Base-by-base conservation (phyloP, 352 stramenopile genomes). In the Globisporangium paroecandrum region DNA sequence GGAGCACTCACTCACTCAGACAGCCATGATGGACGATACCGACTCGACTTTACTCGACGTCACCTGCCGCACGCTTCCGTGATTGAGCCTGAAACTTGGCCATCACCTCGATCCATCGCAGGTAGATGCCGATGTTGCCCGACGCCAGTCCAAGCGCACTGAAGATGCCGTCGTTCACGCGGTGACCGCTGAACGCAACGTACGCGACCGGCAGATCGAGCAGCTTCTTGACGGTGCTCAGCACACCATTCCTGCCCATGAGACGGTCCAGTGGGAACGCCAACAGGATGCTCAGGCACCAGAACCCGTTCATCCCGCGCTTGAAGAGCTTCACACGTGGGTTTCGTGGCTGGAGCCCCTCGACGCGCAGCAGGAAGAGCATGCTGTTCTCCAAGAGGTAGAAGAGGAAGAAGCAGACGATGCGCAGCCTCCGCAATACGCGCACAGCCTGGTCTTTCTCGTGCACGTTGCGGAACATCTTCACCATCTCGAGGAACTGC, bases 341-440 rank as follows among this genome's bases (percentile, higher is more conserved):
- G 20, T 87, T 56, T 20, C 70, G 71, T 9, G 70, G 62, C 5
- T 75, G 65, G 32, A 81, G 72, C 13, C 70, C 74, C 27, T 82
- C 38, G 25, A 88, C 69, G 8, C 80, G 80, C 24, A 81, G 71
- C 43, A 77, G 59, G 22, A 87, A 77, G 25, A 88, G 69, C 64
- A 86, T 76, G 65, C 82, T 82, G 73, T 90, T 90, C 69, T 90
- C 82, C 7, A 79, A 73, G 22, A 90, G 60, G 56, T 87, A 87
- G 62, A 90, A 87, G 71, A 85, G 83, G 58, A 89, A 78, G 62
- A 90, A 90, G 62, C 72, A 80, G n/a, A 79, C 12, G 54, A 87
- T 80, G 9, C 79, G 82, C 38, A 85, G 60, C 24, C 72, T 69
- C 6, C 79, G 79, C 10, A 90, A 58, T 4, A 80, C 38, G 8